These are phyloP conservation scores for Sphaceloma murrayae DNA, from an alignment of 2,329 filamentous ascomycete genomes.

Conservation along the genomic window DNA sequence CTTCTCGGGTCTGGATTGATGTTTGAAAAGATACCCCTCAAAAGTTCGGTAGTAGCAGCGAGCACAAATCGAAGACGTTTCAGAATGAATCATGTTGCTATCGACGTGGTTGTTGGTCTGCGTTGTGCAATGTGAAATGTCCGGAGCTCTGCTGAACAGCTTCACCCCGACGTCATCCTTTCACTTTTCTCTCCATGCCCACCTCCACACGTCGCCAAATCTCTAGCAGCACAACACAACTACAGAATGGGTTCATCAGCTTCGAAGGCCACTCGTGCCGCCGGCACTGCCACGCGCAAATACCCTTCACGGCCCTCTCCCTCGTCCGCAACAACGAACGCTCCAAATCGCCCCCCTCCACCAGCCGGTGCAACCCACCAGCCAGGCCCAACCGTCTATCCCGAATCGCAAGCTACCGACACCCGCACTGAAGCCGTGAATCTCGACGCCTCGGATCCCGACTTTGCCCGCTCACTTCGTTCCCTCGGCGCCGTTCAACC, in stretches of 20 bases:
- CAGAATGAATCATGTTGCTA: too few relatives aligned
- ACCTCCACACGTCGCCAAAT: background rate
- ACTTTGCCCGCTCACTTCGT: slow-evolving; percentile 73
- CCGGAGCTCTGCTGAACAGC: background rate
- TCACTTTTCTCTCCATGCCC: background rate
- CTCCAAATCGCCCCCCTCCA: slow-evolving; percentile 21
- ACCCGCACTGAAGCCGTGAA: slow-evolving; percentile 43
- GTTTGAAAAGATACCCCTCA: slow-evolving; percentile 18
- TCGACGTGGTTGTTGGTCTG: too few relatives aligned
- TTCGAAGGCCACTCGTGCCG: slow-evolving; percentile 47
- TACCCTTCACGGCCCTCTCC: slow-evolving; percentile 41
- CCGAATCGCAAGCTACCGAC: slow-evolving; percentile 31
- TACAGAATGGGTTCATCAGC: slow-evolving; percentile 47
- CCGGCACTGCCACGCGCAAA: slow-evolving; percentile 43
- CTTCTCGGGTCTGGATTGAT: slow-evolving; percentile 27
- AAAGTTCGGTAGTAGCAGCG: background rate
- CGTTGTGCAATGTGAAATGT: background rate
- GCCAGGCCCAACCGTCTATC: slow-evolving; percentile 35
- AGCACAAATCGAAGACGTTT: background rate
- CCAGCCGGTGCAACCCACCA: slow-evolving; percentile 25
- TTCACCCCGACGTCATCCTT: slow-evolving; percentile 5
- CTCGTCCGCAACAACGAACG: slow-evolving; percentile 24
- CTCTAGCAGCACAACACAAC: slow-evolving; percentile 3
- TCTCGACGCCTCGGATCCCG: slow-evolving; percentile 51
- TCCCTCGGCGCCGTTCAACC: slow-evolving; percentile 50